Conservation (phyloP, 176 grass and related monocot species). For the sorghum (Sorghum bicolor) region Sorghum_bicolor_NCBIv3 NC_012875.2:57236501-57237000, state of each 20-base stretch:
- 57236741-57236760: neutral
- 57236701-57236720: neutral
- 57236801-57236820: neutral
- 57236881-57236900: too few species aligned
- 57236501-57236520: constrained; percentile 21
- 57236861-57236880: neutral
- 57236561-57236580: neutral
- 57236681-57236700: neutral
- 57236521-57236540: neutral
- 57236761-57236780: neutral
- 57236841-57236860: neutral
- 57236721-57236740: neutral
- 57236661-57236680: neutral
- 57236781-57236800: neutral
- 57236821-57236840: neutral
- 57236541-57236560: neutral
- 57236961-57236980: too few species aligned
- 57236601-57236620: too few species aligned
- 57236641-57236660: neutral
- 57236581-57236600: neutral
- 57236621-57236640: neutral
- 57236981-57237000: too few species aligned
- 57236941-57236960: too few species aligned
- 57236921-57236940: too few species aligned
- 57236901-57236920: too few species aligned